phyloP scores from a whole-genome alignment of 2,329 filamentous ascomycete species.

The Plectosphaerella cucumerina region DNA sequence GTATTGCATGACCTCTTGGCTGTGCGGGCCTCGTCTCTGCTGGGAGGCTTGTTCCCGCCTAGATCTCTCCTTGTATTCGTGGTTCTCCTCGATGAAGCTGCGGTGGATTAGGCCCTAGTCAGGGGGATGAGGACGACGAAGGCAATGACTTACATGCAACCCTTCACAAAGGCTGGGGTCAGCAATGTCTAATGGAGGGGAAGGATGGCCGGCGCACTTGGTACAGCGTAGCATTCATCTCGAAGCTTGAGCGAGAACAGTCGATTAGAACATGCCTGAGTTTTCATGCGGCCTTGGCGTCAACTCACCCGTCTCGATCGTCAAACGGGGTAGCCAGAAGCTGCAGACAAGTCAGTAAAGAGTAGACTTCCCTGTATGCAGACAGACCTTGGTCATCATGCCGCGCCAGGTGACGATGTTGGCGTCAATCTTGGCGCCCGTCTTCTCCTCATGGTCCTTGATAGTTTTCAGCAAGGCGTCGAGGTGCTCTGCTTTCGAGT shows the following conservation, averaged over 20 bases:
- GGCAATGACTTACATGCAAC: slow-evolving; percentile 40
- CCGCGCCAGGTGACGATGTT: slow-evolving; percentile 91
- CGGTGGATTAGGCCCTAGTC: slow-evolving; percentile 5
- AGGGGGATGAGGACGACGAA: not conserved
- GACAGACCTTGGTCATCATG: slow-evolving; percentile 90
- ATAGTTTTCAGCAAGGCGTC: slow-evolving; percentile 78
- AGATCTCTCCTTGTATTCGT: slow-evolving; percentile 63
- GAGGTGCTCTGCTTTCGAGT: slow-evolving; percentile 79
- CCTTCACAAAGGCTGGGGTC: slow-evolving; percentile 27
- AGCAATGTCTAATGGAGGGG: not conserved
- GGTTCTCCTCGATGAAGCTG: slow-evolving; percentile 92
- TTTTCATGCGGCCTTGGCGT: not conserved
- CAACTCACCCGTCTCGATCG: slow-evolving; percentile 66
- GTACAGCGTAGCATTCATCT: slow-evolving; percentile 92
- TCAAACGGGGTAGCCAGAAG: slow-evolving; percentile 85
- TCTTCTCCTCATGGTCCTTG: slow-evolving; percentile 65
- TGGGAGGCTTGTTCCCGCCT: slow-evolving; percentile 54
- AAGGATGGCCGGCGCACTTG: slow-evolving; percentile 55
- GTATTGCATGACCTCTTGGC: slow-evolving; percentile 82
- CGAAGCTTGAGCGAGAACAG: slow-evolving; percentile 59
- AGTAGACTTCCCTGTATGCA: not conserved
- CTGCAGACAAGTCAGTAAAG: slow-evolving; percentile 35
- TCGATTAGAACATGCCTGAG: not conserved
- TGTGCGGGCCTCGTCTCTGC: slow-evolving; percentile 37
- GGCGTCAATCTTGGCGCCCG: slow-evolving; percentile 63